Conservation (phyloP, 129 eudicot species). For the Daucus carota region DNA sequence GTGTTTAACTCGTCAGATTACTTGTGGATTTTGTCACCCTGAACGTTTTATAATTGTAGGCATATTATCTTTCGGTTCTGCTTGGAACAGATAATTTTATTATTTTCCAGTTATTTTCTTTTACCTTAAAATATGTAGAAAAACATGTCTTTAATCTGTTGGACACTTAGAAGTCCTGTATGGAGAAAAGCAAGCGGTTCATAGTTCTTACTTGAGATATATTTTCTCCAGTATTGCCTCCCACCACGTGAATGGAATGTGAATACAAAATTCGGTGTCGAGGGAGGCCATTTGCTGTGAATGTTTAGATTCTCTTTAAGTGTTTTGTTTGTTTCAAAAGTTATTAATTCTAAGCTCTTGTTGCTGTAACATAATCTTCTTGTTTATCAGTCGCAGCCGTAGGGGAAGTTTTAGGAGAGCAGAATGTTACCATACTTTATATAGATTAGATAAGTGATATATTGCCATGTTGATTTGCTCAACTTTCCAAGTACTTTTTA, state of each 20-base stretch:
- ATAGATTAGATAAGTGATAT: neutral
- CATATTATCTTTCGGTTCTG: neutral
- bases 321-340: neutral
- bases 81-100: neutral
- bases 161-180: neutral
- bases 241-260: neutral
- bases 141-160: neutral
- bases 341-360: neutral
- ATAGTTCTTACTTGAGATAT: neutral
- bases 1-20: too few relatives aligned
- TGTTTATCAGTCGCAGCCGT: neutral
- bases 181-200: neutral
- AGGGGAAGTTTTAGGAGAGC: neutral
- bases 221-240: neutral
- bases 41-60: too few relatives aligned
- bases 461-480: neutral
- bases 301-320: neutral
- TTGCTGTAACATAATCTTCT: neutral
- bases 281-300: neutral
- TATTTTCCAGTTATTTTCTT: neutral
- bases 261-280: neutral
- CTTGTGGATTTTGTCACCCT: too few relatives aligned
- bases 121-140: neutral
- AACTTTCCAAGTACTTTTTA: neutral
- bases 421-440: neutral